Evolutionary conservation across 2,329 filamentous ascomycete species (phyloP).

Genomic region (Fusarium transvaalense): DNA sequence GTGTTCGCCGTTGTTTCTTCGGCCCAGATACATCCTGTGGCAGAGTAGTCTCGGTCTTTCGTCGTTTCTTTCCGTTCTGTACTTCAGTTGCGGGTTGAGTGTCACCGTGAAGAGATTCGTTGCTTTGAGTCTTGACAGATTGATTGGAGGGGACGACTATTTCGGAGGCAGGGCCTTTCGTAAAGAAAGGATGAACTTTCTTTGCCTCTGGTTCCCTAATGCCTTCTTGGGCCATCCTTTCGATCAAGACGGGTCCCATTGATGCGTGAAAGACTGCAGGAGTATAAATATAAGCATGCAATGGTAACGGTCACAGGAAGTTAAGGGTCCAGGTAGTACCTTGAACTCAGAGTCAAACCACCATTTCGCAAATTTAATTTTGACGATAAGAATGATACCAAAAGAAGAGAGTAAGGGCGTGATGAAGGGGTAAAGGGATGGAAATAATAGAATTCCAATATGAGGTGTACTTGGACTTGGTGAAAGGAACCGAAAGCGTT

Average conservation of each 20-base stretch:
- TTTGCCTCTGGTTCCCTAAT: constrained; percentile 53
- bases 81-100: constrained; percentile 40
- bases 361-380: constrained; percentile 30
- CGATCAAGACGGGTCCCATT: constrained; percentile 60
- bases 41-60: constrained; percentile 53
- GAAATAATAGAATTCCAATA: neutral
- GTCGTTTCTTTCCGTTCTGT: constrained; percentile 57
- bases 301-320: constrained; percentile 1
- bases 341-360: constrained; percentile 31
- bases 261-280: constrained; percentile 37
- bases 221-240: constrained; percentile 60
- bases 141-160: constrained; percentile 3
- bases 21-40: constrained; percentile 40
- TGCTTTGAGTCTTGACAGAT: neutral
- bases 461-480: constrained; percentile 13
- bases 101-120: constrained; percentile 12
- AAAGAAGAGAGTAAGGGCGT: neutral
- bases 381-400: neutral
- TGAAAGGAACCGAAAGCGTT: constrained; percentile 32
- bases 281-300: constrained; percentile 2
- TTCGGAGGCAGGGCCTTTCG: constrained; percentile 44
- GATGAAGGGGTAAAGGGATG: neutral
- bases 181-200: constrained; percentile 70
- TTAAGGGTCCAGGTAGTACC: constrained; percentile 15
- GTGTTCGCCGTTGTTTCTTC: constrained; percentile 49